Evolutionary conservation across 768 basidiomycete species (phyloP).

Genomic region (Pisolithus albus): DNA sequence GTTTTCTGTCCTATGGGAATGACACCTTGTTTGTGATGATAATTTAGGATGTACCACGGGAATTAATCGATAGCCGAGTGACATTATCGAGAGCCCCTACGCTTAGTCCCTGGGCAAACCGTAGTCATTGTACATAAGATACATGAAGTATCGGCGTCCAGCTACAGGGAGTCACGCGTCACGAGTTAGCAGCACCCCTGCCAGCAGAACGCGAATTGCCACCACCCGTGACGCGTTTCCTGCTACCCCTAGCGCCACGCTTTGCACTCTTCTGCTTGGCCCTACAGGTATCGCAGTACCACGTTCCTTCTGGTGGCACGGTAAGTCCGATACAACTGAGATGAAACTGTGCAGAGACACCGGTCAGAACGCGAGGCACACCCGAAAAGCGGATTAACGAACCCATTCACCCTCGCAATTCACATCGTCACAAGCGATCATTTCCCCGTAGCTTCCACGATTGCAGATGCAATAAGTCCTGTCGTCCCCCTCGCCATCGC

Average conservation of each 20-base stretch:
- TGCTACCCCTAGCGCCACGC: constrained; percentile 47
- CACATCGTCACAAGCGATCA: constrained; percentile 88
- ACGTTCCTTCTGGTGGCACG: constrained; percentile 59
- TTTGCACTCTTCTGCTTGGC: constrained; percentile 44
- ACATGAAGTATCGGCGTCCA: not conserved
- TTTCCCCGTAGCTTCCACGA: constrained; percentile 81
- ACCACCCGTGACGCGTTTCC: constrained; percentile 39
- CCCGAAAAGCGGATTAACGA: constrained; percentile 23
- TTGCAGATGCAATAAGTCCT: constrained; percentile 83
- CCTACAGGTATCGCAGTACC: constrained; percentile 70
- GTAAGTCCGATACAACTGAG: constrained; percentile 65
- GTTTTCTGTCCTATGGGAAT: too few species aligned
- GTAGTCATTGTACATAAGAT: not conserved
- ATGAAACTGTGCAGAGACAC: constrained; percentile 55
- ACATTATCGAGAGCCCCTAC: too few species aligned
- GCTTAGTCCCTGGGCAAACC: not conserved
- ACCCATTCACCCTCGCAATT: constrained; percentile 89
- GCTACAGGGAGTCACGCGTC: constrained; percentile 18
- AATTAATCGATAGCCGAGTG: too few species aligned
- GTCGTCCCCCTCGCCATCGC: constrained; percentile 53
- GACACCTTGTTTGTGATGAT: too few species aligned
- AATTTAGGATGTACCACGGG: too few species aligned
- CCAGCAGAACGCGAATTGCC: constrained; percentile 20
- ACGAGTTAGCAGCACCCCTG: constrained; percentile 23
- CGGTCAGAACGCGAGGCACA: constrained; percentile 3